phyloP scores from a whole-genome alignment of 1,139 yeast genomes.

The Suhomyces bolitotheri region DNA sequence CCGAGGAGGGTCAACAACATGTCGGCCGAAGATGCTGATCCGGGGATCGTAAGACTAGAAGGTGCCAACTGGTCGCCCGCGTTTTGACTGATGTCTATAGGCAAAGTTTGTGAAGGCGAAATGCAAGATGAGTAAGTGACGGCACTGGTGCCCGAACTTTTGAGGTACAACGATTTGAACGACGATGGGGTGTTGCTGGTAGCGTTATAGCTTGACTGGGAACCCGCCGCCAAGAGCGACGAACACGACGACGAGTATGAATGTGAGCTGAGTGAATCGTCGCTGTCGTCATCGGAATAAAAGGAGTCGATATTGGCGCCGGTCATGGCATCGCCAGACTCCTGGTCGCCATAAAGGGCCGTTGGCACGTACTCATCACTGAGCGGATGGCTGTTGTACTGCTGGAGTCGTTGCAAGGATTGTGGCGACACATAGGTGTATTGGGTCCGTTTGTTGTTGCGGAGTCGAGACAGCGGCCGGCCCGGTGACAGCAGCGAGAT shows the following conservation, averaged over 20 bases:
- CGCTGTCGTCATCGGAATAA: slow-evolving; percentile 12
- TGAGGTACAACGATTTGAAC: background rate
- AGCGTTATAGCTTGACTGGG: background rate
- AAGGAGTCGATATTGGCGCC: slow-evolving; percentile 3
- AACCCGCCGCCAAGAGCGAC: background rate
- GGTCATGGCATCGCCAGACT: slow-evolving; percentile 5
- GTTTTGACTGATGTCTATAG: slow-evolving; percentile 4
- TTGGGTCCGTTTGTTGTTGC: slow-evolving; percentile 8
- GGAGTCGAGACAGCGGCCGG: slow-evolving; percentile 1
- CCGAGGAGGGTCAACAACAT: slow-evolving; percentile 6
- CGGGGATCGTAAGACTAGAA: slow-evolving; percentile 3
- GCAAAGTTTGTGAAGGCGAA: slow-evolving; percentile 6
- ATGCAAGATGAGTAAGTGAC: slow-evolving; percentile 6
- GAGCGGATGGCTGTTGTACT: slow-evolving; percentile 10
- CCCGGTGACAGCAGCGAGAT: slow-evolving; percentile 1
- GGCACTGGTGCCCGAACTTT: background rate
- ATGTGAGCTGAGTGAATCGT: slow-evolving; percentile 11
- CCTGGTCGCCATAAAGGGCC: slow-evolving; percentile 8
- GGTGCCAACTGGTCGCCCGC: slow-evolving; percentile 9
- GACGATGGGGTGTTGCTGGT: background rate
- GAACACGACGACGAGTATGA: background rate
- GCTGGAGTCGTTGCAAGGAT: slow-evolving; percentile 11
- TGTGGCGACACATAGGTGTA: slow-evolving; percentile 10
- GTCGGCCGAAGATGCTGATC: slow-evolving; percentile 10
- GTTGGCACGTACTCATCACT: slow-evolving; percentile 14